Evolutionary conservation across 176 grass and related monocot genomes (phyloP).

Genomic region (Elymus sibiricus): DNA sequence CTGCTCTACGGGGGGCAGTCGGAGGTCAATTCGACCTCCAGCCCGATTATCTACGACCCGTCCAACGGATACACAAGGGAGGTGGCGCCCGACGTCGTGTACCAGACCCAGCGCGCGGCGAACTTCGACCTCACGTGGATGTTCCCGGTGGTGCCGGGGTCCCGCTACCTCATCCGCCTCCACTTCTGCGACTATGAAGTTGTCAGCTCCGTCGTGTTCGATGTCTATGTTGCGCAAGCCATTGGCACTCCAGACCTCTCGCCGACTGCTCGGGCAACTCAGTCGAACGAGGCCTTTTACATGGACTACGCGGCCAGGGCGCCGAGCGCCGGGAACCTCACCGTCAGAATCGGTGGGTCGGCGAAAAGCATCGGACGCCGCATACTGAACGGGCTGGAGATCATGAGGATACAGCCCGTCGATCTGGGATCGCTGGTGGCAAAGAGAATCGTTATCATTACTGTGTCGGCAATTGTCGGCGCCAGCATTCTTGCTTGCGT

Average conservation of each 20-base stretch:
- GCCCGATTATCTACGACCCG: not conserved
- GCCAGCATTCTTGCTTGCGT: not conserved
- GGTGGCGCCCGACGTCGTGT: constrained; percentile 49
- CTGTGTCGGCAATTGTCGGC: constrained; percentile 29
- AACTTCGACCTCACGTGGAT: constrained; percentile 61
- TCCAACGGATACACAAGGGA: not conserved
- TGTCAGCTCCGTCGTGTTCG: constrained; percentile 27
- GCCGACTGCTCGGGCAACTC: not conserved
- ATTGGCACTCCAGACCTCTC: not conserved
- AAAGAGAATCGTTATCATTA: not conserved
- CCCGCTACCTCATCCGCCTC: constrained; percentile 52
- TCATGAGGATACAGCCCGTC: constrained; percentile 42
- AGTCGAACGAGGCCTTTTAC: constrained; percentile 28
- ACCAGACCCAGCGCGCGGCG: constrained; percentile 38
- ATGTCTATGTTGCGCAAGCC: constrained; percentile 34
- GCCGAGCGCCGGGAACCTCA: constrained; percentile 25
- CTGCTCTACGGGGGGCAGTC: constrained; percentile 2
- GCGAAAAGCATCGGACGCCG: not conserved
- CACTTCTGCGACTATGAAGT: constrained; percentile 66
- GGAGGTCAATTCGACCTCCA: not conserved
- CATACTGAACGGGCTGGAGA: constrained; percentile 75
- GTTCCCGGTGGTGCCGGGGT: constrained; percentile 23
- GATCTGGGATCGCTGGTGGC: not conserved
- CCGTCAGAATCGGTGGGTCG: constrained; percentile 37
- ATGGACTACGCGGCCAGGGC: constrained; percentile 34